Percentiles rank a stretch among this genome's conserved stretches.
phyloP scores from a whole-genome alignment of 2,329 filamentous ascomycete species.

The Colletotrichum tanaceti region DNA sequence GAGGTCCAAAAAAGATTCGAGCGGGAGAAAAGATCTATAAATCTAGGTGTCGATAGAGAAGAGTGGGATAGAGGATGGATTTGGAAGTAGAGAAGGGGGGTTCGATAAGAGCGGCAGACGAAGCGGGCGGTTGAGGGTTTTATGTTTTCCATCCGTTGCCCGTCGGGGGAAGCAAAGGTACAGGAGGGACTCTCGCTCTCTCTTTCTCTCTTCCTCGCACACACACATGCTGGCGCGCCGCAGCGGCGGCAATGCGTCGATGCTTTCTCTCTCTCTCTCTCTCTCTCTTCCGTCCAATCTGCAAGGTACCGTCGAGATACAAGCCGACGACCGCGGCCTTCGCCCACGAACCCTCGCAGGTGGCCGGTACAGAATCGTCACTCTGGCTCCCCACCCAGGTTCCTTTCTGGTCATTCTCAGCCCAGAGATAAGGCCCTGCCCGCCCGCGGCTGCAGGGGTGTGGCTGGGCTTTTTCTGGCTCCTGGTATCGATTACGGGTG shows the following conservation, averaged over 20 bases:
- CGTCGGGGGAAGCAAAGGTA: conserved; percentile 12
- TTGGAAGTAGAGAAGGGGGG: conserved; percentile 13
- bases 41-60: conserved; percentile 16
- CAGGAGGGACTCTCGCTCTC: no score
- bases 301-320: conserved; percentile 38
- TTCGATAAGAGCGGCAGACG: conserved; percentile 18
- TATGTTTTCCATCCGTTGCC: conserved; percentile 37
- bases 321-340: conserved; percentile 12
- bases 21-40: conserved; percentile 15
- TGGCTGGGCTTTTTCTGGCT: conserved; percentile 27
- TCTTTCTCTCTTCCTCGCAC: no score
- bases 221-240: no score
- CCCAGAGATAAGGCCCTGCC: conserved; percentile 40
- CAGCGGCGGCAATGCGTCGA: conserved; percentile 21
- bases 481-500: conserved; percentile 37
- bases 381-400: conserved; percentile 22
- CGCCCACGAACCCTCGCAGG: conserved; percentile 15
- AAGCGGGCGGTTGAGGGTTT: conserved; percentile 43
- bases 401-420: conserved; percentile 22
- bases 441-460: conserved; percentile 33
- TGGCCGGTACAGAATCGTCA: conserved; percentile 33
- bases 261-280: no score
- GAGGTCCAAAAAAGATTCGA: neutral
- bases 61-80: conserved; percentile 17
- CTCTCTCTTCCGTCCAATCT: conserved; percentile 12